Evolutionary conservation across 257 asterid genomes (phyloP).

Genomic region (Echium plantagineum): DNA sequence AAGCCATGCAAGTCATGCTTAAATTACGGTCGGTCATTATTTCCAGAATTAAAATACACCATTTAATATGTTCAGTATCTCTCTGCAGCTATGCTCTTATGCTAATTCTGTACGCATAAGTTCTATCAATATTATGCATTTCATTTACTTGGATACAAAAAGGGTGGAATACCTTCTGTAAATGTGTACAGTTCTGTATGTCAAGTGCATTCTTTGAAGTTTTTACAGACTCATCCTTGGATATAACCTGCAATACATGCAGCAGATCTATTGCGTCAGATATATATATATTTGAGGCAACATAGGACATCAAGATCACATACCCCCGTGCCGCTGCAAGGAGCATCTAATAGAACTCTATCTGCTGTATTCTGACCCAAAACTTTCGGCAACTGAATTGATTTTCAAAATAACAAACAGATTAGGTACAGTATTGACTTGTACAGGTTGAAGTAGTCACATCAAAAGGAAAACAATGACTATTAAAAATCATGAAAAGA

Average conservation of each 20-base stretch:
- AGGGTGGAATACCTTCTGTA: constrained; percentile 60
- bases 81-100: no score
- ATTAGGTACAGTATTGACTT: not conserved
- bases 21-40: no score
- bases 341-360: constrained; percentile 93
- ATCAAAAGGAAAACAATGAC: not conserved
- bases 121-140: not conserved
- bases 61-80: no score
- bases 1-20: no score
- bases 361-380: constrained; percentile 68
- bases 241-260: constrained; percentile 56
- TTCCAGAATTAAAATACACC: no score
- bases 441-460: no score
- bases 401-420: constrained; percentile 1
- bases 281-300: not conserved
- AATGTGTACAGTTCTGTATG: constrained; percentile 60
- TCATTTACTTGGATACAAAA: not conserved
- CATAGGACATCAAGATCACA: constrained; percentile 6
- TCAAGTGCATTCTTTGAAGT: constrained; percentile 73
- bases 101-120: no score
- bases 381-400: constrained; percentile 71
- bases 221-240: constrained; percentile 89
- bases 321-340: constrained; percentile 99
- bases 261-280: constrained; percentile 6
- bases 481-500: not conserved